These are phyloP conservation scores for Ophioceras dolichostomum DNA, from an alignment of 2,329 filamentous ascomycete genomes.

Conservation along the genomic window DNA sequence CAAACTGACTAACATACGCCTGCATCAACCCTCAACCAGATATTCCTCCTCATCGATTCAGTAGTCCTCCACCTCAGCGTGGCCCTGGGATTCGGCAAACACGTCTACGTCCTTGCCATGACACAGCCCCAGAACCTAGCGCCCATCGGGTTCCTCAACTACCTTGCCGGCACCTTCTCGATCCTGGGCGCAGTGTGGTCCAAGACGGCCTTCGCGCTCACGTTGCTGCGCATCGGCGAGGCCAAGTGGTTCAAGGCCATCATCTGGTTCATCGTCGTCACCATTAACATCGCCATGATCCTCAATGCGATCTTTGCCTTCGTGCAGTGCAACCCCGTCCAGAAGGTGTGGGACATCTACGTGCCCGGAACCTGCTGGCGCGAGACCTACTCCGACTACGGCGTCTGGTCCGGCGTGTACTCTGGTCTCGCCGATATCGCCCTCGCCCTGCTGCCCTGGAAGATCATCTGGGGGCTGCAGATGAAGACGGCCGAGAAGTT, in stretches of 20 bases:
- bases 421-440: conserved; percentile 13
- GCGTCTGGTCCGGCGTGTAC: conserved; percentile 13
- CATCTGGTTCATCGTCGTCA: conserved; percentile 19
- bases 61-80: conserved; percentile 3
- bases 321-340: conserved; percentile 5
- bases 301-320: conserved; percentile 8
- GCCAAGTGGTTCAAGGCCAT: conserved; percentile 8
- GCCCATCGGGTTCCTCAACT: not conserved
- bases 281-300: conserved; percentile 17
- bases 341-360: conserved; percentile 5
- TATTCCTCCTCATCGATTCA: not conserved
- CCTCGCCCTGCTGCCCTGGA: conserved; percentile 17
- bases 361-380: conserved; percentile 9
- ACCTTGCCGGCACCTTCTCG: conserved; percentile 13
- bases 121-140: not conserved
- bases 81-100: conserved; percentile 3
- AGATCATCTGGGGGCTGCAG: conserved; percentile 14
- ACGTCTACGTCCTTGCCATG: conserved; percentile 5
- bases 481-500: conserved; percentile 17
- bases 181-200: conserved; percentile 18
- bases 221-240: conserved; percentile 18
- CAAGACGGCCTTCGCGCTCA: conserved; percentile 25
- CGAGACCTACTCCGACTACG: conserved; percentile 10
- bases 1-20: not conserved
- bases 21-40: too few relatives aligned